Percentiles rank a stretch among this genome's conserved stretches.
Conservation (phyloP, 2,329 filamentous ascomycete genomes). For the Catunica adiposa region DNA sequence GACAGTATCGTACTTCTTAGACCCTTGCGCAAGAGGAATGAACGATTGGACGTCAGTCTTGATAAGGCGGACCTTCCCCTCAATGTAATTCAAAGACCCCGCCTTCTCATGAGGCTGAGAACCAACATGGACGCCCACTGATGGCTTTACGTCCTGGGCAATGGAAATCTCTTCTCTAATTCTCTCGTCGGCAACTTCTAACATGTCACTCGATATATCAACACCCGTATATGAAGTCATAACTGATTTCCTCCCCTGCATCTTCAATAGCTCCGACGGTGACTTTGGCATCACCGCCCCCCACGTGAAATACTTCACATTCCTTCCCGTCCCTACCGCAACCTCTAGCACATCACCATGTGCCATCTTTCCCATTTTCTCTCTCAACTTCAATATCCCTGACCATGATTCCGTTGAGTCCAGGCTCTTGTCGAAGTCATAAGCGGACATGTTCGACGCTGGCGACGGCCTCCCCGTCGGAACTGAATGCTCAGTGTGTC, state of each 20-base stretch:
- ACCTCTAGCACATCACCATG: constrained; percentile 44
- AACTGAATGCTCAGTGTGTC: background rate
- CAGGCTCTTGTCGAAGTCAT: constrained; percentile 41
- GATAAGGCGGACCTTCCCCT: constrained; percentile 30
- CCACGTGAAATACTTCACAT: constrained; percentile 44
- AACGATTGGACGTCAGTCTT: constrained; percentile 30
- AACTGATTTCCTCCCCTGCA: background rate
- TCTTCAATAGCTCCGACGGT: constrained; percentile 5
- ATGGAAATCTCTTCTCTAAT: constrained; percentile 29
- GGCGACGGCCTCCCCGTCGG: constrained; percentile 10
- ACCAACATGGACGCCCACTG: constrained; percentile 20
- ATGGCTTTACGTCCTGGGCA: constrained; percentile 23
- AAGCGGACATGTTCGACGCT: constrained; percentile 22
- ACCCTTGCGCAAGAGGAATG: constrained; percentile 24
- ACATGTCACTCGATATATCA: constrained; percentile 44
- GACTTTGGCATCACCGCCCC: constrained; percentile 21
- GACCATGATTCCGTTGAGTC: constrained; percentile 40
- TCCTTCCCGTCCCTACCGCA: constrained; percentile 46
- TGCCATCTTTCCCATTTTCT: constrained; percentile 30
- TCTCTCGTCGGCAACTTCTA: constrained; percentile 38
- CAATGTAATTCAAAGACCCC: constrained; percentile 22
- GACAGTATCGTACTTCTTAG: constrained; percentile 38
- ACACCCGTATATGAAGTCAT: constrained; percentile 44
- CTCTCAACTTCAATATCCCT: constrained; percentile 37
- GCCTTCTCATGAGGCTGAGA: constrained; percentile 13